Percentiles rank a stretch among this genome's conserved stretches.
Conservation (phyloP, 306 rosid genomes). For the Corylus avellana region DNA sequence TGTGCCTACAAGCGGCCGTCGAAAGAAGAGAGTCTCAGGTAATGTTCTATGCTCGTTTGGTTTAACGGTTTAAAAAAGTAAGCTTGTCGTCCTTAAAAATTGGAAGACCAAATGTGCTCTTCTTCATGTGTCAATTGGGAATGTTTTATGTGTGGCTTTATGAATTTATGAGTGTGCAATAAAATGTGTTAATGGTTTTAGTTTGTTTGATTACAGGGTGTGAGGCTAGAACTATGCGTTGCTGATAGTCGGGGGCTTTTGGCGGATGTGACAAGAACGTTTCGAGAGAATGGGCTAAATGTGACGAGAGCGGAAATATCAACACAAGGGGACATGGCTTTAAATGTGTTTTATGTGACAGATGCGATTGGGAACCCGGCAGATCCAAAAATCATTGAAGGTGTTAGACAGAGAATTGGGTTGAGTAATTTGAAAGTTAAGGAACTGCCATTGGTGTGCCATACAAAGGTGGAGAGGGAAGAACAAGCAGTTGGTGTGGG, state of each 20-base stretch:
- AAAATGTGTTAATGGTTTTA: neutral
- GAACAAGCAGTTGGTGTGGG: slow-evolving; percentile 71
- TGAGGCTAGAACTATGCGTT: slow-evolving; percentile 66
- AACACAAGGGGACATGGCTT: slow-evolving; percentile 49
- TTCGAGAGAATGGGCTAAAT: slow-evolving; percentile 84
- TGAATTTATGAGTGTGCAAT: neutral
- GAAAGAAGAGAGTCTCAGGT: slow-evolving; percentile 92
- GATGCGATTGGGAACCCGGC: slow-evolving; percentile 67
- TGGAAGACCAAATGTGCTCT: no score
- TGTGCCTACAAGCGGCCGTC: slow-evolving; percentile 81
- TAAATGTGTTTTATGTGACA: slow-evolving; percentile 75
- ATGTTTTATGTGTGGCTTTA: neutral
- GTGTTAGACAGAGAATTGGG: slow-evolving; percentile 76
- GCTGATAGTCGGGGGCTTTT: slow-evolving; percentile 69
- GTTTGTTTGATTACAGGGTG: slow-evolving; percentile 54
- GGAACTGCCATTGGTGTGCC: slow-evolving; percentile 59
- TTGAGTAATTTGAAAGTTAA: slow-evolving; percentile 63
- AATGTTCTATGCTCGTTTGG: neutral
- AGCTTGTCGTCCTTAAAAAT: no score
- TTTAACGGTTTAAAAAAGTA: no score
- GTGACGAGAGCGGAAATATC: slow-evolving; percentile 89
- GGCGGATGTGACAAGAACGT: slow-evolving; percentile 86
- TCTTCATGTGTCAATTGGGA: neutral
- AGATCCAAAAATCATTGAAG: slow-evolving; percentile 58
- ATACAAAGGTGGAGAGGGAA: slow-evolving; percentile 48